These are phyloP conservation scores for Coniochaeta sp. DNA, from an alignment of 2,329 filamentous ascomycete species.

Conservation along the genomic window DNA sequence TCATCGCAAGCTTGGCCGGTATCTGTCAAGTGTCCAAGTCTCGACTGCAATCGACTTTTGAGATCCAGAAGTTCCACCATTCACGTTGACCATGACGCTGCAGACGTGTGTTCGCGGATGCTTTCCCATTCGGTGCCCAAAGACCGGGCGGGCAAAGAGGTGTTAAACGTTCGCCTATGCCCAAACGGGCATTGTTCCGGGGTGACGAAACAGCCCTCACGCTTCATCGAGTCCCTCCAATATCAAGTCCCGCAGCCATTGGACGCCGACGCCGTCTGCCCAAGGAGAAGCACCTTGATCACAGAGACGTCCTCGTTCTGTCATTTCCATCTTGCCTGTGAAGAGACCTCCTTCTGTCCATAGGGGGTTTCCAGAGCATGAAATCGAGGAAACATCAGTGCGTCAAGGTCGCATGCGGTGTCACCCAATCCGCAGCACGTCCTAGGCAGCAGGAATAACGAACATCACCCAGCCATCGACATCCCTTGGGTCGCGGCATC, in stretches of 20 bases:
- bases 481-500: neutral
- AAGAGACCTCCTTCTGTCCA: neutral
- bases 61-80: neutral
- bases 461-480: neutral
- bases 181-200: neutral
- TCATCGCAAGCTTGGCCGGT: neutral
- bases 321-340: neutral
- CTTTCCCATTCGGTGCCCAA: conserved; percentile 1
- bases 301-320: neutral
- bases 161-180: neutral
- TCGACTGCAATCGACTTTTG: neutral
- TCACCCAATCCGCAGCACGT: neutral
- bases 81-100: neutral
- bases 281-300: neutral
- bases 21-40: neutral
- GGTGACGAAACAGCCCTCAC: neutral
- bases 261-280: neutral
- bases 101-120: neutral
- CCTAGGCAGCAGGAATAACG: neutral
- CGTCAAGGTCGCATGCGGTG: neutral
- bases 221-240: neutral
- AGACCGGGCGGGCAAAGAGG: neutral
- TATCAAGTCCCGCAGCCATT: neutral
- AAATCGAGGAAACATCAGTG: conserved; percentile 1
- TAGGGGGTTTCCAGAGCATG: neutral